These are phyloP conservation scores for Xylaria sp. DNA, from an alignment of 2,329 filamentous ascomycete species.

Conservation along the genomic window DNA sequence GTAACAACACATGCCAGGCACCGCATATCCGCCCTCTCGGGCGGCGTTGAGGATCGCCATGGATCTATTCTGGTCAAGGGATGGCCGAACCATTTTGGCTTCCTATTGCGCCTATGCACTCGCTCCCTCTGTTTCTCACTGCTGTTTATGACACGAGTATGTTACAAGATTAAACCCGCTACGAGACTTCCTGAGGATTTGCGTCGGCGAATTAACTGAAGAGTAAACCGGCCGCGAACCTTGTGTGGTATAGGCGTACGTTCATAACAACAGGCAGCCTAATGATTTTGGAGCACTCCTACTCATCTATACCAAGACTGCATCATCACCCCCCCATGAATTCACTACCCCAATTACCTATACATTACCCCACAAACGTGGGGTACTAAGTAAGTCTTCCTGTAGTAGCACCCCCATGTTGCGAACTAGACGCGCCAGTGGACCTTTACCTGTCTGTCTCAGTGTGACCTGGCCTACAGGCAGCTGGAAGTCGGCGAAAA, in stretches of 20 bases:
- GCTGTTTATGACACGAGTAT: not conserved
- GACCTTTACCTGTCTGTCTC: not conserved
- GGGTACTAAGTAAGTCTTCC: conserved; percentile 16
- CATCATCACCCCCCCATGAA: conserved; percentile 21
- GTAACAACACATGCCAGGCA: conserved; percentile 72
- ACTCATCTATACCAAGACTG: not conserved
- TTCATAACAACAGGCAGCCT: not conserved
- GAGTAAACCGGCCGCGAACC: not conserved
- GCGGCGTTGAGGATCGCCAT: conserved; percentile 68
- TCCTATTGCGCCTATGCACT: conserved; percentile 17
- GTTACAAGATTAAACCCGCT: not conserved
- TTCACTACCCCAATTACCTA: conserved; percentile 13
- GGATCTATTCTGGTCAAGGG: conserved; percentile 61
- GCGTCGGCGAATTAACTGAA: conserved; percentile 2
- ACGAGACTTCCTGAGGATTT: not conserved
- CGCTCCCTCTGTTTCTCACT: not conserved
- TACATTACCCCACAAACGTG: conserved; percentile 32
- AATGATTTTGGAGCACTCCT: conserved; percentile 10
- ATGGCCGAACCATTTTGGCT: conserved; percentile 51
- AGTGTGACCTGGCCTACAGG: not conserved
- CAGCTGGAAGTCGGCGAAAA: conserved; percentile 13
- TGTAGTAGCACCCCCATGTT: conserved; percentile 2
- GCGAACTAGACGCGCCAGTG: not conserved
- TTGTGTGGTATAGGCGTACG: not conserved
- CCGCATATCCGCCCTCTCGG: conserved; percentile 65